Base-by-base conservation (phyloP, 73 alveolate species). In the Paramecium biaurelia region DNA sequence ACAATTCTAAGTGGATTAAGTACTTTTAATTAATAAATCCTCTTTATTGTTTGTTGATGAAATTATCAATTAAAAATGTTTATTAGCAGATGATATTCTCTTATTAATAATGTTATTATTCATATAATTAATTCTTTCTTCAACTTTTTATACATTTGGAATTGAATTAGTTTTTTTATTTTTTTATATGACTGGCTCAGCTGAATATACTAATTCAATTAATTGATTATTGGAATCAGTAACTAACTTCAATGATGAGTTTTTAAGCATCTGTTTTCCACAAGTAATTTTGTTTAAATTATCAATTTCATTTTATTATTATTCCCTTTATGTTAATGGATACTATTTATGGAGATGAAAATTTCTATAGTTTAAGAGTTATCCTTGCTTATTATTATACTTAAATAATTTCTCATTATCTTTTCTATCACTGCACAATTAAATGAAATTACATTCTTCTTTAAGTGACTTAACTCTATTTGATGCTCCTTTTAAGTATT, bases 401-500 rank as follows among this genome's bases (percentile, higher is more conserved):
- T 79, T 79, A 34, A 37, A 47, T 7, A 41, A 9, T 14, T 47
- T 79, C 14, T 79, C 90, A 30, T 79, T 43, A 20, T 24, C 56
- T 79, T 45, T 47, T 79, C 90, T 79, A 34, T 74, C 26, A 12
- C 87, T 74, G n/a, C 74, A 43, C 11, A 79, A 24, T 23, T 79
- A 58, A 24, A 63, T 67, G 12, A 79, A 79, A 21, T 41, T n/a
- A 11, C 20, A 18, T 34, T 79, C 90, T 10, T 79, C 90, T 24
- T 79, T 79, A 7, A 79, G 42, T 42, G 76, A 41, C 47, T 47
- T 41, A 41, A 79, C 90, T 79, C 90, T 38, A 47, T 79, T 79
- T 14, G 76, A 43, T 43, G 90, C 90, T 21, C 90, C 90, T 42
- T 79, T 42, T 21, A 79, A 41, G 43, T 43, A 79, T 8, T 38